Evolutionary conservation across 192 early-diverging fungal species (phyloP).

Genomic region (Podila clonocystis): DNA sequence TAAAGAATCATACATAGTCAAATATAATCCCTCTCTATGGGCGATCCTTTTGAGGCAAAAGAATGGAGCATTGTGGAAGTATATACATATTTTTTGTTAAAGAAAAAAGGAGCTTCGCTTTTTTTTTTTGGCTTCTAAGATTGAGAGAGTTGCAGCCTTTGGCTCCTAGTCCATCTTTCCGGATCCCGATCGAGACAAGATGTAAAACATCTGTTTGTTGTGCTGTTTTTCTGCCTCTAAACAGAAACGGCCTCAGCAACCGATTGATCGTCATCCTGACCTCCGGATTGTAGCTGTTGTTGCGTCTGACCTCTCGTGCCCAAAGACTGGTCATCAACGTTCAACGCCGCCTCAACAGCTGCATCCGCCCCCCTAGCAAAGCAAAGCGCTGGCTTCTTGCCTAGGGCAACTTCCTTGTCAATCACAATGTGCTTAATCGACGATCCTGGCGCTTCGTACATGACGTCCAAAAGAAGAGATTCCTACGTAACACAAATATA

Average conservation of each 20-base stretch:
- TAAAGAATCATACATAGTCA: too few species aligned
- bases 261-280: slow-evolving; percentile 22
- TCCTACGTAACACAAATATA: slow-evolving; percentile 57
- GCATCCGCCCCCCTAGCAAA: slow-evolving; percentile 57
- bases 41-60: too few species aligned
- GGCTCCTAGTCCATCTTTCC: too few species aligned
- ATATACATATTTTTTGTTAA: too few species aligned
- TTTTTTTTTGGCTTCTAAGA: too few species aligned
- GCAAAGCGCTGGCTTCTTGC: slow-evolving; percentile 71
- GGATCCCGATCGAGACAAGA: too few species aligned
- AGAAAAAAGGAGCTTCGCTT: too few species aligned
- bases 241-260: slow-evolving; percentile 31
- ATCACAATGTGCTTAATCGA: slow-evolving; percentile 79
- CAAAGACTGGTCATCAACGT: slow-evolving; percentile 19
- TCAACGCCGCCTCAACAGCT: slow-evolving; percentile 24
- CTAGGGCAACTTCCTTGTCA: slow-evolving; percentile 68
- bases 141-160: too few species aligned
- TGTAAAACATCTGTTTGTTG: too few species aligned
- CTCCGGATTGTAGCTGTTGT: slow-evolving; percentile 1
- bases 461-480: slow-evolving; percentile 77
- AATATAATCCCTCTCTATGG: too few species aligned
- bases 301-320: neutral
- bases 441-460: slow-evolving; percentile 84
- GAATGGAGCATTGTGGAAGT: too few species aligned
- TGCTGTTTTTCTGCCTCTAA: neutral